These are phyloP conservation scores for Cephalotrichum gorgonifer DNA, from an alignment of 2,329 filamentous ascomycete genomes.

Conservation along the genomic window DNA sequence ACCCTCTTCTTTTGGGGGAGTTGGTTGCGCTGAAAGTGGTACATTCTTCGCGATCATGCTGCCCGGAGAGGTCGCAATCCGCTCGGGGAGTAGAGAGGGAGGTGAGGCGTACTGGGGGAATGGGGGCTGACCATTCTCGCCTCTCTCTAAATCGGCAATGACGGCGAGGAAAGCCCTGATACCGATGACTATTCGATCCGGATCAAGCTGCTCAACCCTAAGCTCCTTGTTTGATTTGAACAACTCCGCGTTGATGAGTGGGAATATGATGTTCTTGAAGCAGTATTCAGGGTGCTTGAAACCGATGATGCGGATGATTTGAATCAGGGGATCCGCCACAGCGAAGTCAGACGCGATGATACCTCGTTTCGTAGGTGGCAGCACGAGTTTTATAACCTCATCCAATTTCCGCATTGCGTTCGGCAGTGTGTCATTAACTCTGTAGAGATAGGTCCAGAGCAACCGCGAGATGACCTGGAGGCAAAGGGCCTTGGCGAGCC, in stretches of 20 bases:
- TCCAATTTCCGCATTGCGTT: conserved; percentile 71
- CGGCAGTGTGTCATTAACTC: conserved; percentile 61
- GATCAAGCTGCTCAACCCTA: conserved; percentile 85
- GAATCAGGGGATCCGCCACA: conserved; percentile 84
- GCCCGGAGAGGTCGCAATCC: conserved; percentile 37
- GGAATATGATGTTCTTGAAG: conserved; percentile 88
- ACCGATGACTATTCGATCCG: conserved; percentile 93
- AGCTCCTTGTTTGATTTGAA: conserved; percentile 67
- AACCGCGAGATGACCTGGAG: conserved; percentile 84
- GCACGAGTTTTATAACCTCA: conserved; percentile 74
- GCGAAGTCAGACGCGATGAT: conserved; percentile 72
- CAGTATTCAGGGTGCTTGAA: conserved; percentile 91
- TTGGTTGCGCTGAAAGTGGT: background rate
- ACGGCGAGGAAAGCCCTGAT: conserved; percentile 90
- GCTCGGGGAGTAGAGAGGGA: conserved; percentile 23
- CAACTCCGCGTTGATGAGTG: conserved; percentile 84
- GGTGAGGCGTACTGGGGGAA: conserved; percentile 57
- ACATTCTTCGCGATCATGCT: conserved; percentile 23
- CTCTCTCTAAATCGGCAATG: conserved; percentile 84
- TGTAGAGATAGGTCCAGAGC: conserved; percentile 90
- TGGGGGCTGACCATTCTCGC: conserved; percentile 64
- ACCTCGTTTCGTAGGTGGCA: conserved; percentile 70
- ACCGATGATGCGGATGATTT: conserved; percentile 88
- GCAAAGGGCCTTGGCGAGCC: conserved; percentile 64
- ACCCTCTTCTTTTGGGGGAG: conserved; percentile 42